phyloP scores from a whole-genome alignment of 2,329 filamentous ascomycete genomes.

The Colletotrichum karsti region DNA sequence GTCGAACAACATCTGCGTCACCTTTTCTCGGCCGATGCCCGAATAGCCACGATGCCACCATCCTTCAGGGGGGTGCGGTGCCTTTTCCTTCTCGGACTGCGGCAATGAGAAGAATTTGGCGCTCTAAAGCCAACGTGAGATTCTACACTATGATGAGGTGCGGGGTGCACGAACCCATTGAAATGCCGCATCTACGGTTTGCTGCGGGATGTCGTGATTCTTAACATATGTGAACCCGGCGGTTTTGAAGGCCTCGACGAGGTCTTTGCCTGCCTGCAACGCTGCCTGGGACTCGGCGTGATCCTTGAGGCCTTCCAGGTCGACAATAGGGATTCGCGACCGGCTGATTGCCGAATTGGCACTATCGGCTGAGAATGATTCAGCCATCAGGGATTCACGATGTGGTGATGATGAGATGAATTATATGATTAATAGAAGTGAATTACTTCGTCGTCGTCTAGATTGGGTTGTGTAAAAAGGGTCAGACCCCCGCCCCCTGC shows the following conservation, averaged over 20 bases:
- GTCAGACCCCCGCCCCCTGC: neutral
- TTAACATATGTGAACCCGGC: slow-evolving; percentile 44
- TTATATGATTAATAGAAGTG: neutral
- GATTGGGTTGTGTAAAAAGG: neutral
- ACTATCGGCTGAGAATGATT: too few relatives aligned
- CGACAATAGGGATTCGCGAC: slow-evolving; percentile 1
- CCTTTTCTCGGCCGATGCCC: slow-evolving; percentile 43
- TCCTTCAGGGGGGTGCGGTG: slow-evolving; percentile 40
- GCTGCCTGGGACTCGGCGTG: neutral
- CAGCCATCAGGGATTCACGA: too few relatives aligned
- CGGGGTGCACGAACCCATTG: neutral
- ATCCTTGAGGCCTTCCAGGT: neutral
- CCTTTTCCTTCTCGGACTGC: slow-evolving; percentile 40
- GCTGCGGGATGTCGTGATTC: slow-evolving; percentile 43
- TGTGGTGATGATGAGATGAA: neutral
- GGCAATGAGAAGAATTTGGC: slow-evolving; percentile 41
- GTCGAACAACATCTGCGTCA: slow-evolving; percentile 42
- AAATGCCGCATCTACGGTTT: slow-evolving; percentile 47
- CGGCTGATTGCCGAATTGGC: too few relatives aligned
- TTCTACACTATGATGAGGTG: neutral
- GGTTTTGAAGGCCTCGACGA: slow-evolving; percentile 40
- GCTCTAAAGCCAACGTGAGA: slow-evolving; percentile 31
- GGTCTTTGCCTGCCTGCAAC: slow-evolving; percentile 18
- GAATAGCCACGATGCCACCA: slow-evolving; percentile 48
- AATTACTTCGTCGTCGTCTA: neutral